These are phyloP conservation scores for Lachnellula cervina DNA, from an alignment of 2,329 filamentous ascomycete species.

Conservation along the genomic window DNA sequence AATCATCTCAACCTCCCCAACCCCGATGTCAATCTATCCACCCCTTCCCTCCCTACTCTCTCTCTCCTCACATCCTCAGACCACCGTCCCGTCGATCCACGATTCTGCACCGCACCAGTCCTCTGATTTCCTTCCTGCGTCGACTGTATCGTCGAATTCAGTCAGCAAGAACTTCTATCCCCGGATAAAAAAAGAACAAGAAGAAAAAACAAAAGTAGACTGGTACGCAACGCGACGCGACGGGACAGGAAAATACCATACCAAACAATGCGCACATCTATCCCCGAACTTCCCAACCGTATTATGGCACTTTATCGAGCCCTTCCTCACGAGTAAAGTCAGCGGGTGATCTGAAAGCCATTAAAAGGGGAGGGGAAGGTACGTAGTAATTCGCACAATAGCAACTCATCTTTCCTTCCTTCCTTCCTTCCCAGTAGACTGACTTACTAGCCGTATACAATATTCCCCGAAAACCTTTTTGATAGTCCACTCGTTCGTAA, in stretches of 20 bases:
- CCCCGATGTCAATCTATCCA: no score
- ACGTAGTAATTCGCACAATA: conserved; percentile 39
- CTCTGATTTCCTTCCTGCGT: not conserved
- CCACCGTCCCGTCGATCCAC: not conserved
- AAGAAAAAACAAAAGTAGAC: not conserved
- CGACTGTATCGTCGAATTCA: not conserved
- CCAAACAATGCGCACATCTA: conserved; percentile 34
- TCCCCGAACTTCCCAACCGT: conserved; percentile 35
- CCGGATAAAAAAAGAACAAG: not conserved
- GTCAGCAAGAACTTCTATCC: not conserved
- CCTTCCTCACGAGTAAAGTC: conserved; percentile 19
- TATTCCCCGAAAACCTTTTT: no score
- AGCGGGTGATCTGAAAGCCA: conserved; percentile 7
- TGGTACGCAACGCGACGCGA: not conserved
- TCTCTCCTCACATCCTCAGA: not conserved
- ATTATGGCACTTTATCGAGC: conserved; percentile 36
- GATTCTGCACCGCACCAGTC: not conserved
- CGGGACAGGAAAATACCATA: conserved; percentile 13
- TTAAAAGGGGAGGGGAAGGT: conserved; percentile 4
- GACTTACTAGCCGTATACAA: no score
- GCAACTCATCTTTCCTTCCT: conserved; percentile 26
- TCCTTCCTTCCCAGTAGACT: no score
- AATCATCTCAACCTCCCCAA: not conserved
- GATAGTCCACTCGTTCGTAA: no score
- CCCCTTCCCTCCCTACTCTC: not conserved